These are phyloP conservation scores for Candolleomyces aberdarensis DNA, from an alignment of 768 basidiomycete genomes.

Conservation along the genomic window DNA sequence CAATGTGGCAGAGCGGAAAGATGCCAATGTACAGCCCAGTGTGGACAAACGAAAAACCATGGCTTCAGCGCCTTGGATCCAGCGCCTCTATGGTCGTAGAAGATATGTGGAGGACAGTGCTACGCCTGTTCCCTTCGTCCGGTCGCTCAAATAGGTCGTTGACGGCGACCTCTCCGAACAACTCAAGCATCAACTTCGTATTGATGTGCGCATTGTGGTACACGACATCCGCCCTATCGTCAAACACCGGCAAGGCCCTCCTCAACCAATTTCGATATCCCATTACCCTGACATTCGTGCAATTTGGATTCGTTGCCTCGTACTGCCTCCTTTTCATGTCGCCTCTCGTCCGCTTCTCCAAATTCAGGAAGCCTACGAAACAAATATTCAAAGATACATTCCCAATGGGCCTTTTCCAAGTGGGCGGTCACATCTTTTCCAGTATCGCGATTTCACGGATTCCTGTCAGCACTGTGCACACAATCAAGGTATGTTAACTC, in stretches of 20 bases:
- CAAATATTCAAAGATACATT: slow-evolving; percentile 76
- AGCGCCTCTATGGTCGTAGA: slow-evolving; percentile 6
- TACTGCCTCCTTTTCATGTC: slow-evolving; percentile 87
- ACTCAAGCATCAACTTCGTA: slow-evolving; percentile 54
- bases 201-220: slow-evolving; percentile 92
- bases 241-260: slow-evolving; percentile 96
- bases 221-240: slow-evolving; percentile 86
- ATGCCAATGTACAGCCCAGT: slow-evolving; percentile 9
- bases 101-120: slow-evolving; percentile 5
- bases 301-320: slow-evolving; percentile 90
- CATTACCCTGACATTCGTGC: slow-evolving; percentile 94
- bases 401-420: slow-evolving; percentile 97
- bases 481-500: slow-evolving; percentile 78
- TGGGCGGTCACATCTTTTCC: slow-evolving; percentile 96
- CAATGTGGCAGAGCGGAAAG: slow-evolving; percentile 10
- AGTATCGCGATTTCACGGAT: slow-evolving; percentile 96
- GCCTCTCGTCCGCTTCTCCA: slow-evolving; percentile 63
- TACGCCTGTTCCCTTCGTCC: slow-evolving; percentile 2
- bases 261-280: slow-evolving; percentile 92
- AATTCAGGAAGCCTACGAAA: slow-evolving; percentile 65
- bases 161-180: slow-evolving; percentile 2
- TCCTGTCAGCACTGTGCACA: slow-evolving; percentile 96
- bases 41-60: slow-evolving; percentile 10
- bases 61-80: slow-evolving; percentile 7
- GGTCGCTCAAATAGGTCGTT: slow-evolving; percentile 1